phyloP scores from a whole-genome alignment of 257 asterid species.

The Primulina huaijiensis region DNA sequence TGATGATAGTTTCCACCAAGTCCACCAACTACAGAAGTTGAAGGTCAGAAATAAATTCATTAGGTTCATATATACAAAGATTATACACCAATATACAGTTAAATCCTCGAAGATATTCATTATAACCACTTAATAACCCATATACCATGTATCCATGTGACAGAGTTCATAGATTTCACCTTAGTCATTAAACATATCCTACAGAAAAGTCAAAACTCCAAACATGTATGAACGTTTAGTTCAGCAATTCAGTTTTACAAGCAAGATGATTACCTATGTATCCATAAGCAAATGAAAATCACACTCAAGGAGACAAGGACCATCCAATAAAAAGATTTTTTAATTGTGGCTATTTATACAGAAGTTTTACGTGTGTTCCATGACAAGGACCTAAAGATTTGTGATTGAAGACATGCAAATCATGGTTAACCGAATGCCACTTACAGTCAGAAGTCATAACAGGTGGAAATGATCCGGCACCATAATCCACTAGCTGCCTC shows the following conservation, averaged over 20 bases:
- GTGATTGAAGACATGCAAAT: not conserved
- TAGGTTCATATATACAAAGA: slow-evolving; percentile 1
- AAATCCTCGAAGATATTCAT: not conserved
- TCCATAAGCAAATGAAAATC: not conserved
- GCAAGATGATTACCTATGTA: slow-evolving; percentile 5
- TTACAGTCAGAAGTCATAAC: slow-evolving; percentile 68
- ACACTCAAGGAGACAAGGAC: not conserved
- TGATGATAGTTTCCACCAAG: slow-evolving; percentile 70
- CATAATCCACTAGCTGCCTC: slow-evolving; percentile 91
- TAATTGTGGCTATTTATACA: not conserved
- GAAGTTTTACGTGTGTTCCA: not conserved
- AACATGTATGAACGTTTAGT: slow-evolving; percentile 5
- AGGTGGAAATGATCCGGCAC: slow-evolving; percentile 74
- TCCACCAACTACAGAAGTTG: slow-evolving; percentile 58
- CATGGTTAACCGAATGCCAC: slow-evolving; percentile 25
- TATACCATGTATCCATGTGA: not conserved
- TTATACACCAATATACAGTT: slow-evolving; percentile 11
- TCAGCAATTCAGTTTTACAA: not conserved
- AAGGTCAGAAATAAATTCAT: slow-evolving; percentile 23
- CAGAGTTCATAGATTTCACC: not conserved
- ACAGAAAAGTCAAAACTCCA: slow-evolving; percentile 4
- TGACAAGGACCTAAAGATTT: slow-evolving; percentile 1
- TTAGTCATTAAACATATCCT: not conserved
- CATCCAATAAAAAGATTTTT: not conserved
- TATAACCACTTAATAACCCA: not conserved